phyloP scores from a whole-genome alignment of 345 rosid genomes.

The Punica granatum region DNA sequence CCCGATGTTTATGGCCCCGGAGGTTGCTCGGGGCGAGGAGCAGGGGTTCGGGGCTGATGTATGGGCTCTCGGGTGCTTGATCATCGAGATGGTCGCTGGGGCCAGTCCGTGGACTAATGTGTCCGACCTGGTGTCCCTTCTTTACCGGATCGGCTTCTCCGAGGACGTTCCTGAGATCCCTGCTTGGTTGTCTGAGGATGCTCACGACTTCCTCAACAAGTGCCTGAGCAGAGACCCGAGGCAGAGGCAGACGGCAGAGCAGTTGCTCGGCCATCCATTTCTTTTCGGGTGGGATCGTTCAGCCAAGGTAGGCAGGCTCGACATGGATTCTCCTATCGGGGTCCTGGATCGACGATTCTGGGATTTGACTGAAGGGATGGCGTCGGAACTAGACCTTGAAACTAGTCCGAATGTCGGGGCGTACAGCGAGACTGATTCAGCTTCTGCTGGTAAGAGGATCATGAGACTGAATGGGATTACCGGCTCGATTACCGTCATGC shows the following conservation, averaged over 20 bases:
- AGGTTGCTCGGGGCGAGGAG: constrained; percentile 78
- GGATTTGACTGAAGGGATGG: constrained; percentile 36
- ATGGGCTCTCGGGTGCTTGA: constrained; percentile 80
- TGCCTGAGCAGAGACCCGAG: constrained; percentile 53
- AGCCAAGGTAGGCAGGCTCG: constrained; percentile 6
- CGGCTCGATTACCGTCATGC: background rate
- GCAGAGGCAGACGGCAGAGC: constrained; percentile 54
- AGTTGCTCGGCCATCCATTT: constrained; percentile 72
- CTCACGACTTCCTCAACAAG: constrained; percentile 53
- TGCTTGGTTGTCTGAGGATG: constrained; percentile 44
- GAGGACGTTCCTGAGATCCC: constrained; percentile 62
- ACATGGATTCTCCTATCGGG: constrained; percentile 47
- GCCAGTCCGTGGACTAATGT: constrained; percentile 60
- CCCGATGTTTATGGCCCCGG: constrained; percentile 93
- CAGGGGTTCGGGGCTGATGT: constrained; percentile 80
- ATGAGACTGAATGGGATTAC: constrained; percentile 26
- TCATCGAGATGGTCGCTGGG: constrained; percentile 81
- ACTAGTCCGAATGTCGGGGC: background rate
- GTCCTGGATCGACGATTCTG: constrained; percentile 75
- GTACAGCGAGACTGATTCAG: constrained; percentile 1
- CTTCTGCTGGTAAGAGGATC: constrained; percentile 29
- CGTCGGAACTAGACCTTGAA: constrained; percentile 16
- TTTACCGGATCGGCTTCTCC: constrained; percentile 73
- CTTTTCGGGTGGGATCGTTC: constrained; percentile 18
- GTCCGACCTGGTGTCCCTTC: constrained; percentile 52